Percentiles rank a stretch among this genome's conserved stretches.
Evolutionary conservation across 805 yeast species (phyloP).

Genomic region (Lipomyces oligophaga): DNA sequence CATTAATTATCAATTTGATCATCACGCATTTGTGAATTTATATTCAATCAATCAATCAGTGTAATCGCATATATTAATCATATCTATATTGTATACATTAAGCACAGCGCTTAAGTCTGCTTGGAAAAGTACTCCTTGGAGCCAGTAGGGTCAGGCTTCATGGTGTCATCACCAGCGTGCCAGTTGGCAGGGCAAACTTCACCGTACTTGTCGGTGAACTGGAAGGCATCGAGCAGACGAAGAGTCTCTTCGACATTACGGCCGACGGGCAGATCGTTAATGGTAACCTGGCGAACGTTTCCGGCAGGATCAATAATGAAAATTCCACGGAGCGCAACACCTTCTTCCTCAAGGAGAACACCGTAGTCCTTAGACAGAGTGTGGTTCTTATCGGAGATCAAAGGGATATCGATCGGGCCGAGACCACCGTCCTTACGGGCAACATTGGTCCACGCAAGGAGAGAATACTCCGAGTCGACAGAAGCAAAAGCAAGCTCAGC

Average conservation of each 20-base stretch:
- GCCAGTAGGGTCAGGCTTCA: slow-evolving; percentile 73
- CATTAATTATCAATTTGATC: too few species aligned
- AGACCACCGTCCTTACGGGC: slow-evolving; percentile 97
- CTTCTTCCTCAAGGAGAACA: slow-evolving; percentile 93
- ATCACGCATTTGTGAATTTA: too few species aligned
- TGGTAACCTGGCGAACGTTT: slow-evolving; percentile 88
- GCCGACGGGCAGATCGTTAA: slow-evolving; percentile 99
- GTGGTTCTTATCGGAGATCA: slow-evolving; percentile 96
- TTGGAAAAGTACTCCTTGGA: slow-evolving; percentile 69
- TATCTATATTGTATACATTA: too few species aligned
- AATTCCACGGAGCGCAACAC: slow-evolving; percentile 96
- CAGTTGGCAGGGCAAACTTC: slow-evolving; percentile 99
- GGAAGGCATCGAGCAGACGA: slow-evolving; percentile 98
- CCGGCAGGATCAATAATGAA: slow-evolving; percentile 94
- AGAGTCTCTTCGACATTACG: slow-evolving; percentile 97
- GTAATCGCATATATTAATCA: too few species aligned
- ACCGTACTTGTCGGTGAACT: slow-evolving; percentile 98
- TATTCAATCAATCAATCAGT: too few species aligned
- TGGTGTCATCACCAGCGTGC: slow-evolving; percentile 91
- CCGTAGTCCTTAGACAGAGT: slow-evolving; percentile 92
- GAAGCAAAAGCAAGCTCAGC: slow-evolving; percentile 92
- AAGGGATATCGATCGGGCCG: slow-evolving; percentile 91
- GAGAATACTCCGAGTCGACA: slow-evolving; percentile 96
- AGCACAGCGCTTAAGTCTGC: slow-evolving; percentile 17
- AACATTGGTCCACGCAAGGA: slow-evolving; percentile 97